Evolutionary conservation across 176 grass and related monocot genomes (phyloP), one percentile per base, ranked within the genome.

Genomic region (Stipa capillata): DNA sequence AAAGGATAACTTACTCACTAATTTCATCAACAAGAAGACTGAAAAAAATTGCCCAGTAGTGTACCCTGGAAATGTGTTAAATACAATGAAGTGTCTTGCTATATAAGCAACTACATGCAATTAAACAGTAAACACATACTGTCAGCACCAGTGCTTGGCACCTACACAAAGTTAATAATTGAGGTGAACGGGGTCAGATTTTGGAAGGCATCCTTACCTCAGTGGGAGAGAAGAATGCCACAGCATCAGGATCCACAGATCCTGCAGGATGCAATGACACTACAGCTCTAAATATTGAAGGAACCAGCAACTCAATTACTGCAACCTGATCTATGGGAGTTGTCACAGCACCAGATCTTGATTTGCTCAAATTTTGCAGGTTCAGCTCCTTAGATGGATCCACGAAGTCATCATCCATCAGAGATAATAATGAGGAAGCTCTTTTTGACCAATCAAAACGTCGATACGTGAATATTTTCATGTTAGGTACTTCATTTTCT

Each of bases 401-500:
- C 44, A 91, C 51, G 39, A 85, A 89, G 74, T 82, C 85, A 60
- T 94, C 87, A 81, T 84, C 85, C 73, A 84, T 78, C 48, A 78
- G 63, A 87, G 85, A 75, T 65, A 65, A 73, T 79, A 99, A 87
- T 9, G 82, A 85, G 28, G 86, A 86, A 72, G 92, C 90, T 89
- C 88, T 88, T 91, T 99, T 95, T 61, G 84, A 93, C 97, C 97
- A 99, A 85, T 95, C 97, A 35, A 92, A 89, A 61, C 89, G 87
- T 33, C 82, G 92, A 70, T 96, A 99, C 34, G 84, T 96, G 37
- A 80, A 91, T 80, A 93, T 80, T 82, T 81, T 93, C 79, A 93
- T 53, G 50, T 67, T 85, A 73, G 92, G 90, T 37, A 80, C 75
- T 76, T 93, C 86, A 85, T 69, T 77, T 82, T 93, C 88, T 37